A percentile compares a stretch with the other conserved stretches of the same genome.
Conservation (phyloP, 129 eudicot genomes). For the Flaveria robusta region DNA sequence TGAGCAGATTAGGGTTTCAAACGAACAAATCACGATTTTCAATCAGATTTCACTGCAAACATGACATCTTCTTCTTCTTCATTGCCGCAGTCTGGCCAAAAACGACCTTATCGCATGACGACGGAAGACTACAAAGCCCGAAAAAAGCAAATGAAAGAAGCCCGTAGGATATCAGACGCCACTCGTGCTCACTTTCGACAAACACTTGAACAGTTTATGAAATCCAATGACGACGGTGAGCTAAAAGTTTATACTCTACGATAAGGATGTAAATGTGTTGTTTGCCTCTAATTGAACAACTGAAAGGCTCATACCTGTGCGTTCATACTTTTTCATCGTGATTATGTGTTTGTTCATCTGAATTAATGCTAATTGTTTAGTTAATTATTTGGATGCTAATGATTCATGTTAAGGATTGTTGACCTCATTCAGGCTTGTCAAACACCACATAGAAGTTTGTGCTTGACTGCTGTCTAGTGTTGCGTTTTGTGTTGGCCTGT, state of each 20-base stretch:
- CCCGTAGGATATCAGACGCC: conserved; percentile 32
- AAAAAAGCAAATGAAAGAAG: not conserved
- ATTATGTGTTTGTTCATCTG: too few species aligned
- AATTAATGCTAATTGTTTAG: not conserved
- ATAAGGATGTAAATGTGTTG: not conserved
- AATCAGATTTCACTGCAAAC: not conserved
- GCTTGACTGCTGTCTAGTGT: not conserved
- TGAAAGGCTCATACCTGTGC: not conserved
- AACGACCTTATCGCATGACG: not conserved
- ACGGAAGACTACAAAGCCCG: not conserved
- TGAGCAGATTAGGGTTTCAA: conserved; percentile 31
- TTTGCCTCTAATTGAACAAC: not conserved
- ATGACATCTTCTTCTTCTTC: not conserved
- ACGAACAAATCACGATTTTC: conserved; percentile 20
- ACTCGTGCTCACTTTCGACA: conserved; percentile 53
- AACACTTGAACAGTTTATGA: conserved; percentile 51
- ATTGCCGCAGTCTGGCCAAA: not conserved
- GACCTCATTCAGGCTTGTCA: not conserved
- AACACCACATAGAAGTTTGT: not conserved
- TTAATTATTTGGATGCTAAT: not conserved
- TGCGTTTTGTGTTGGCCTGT: too few species aligned
- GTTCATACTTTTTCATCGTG: not conserved
- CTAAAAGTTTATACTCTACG: too few species aligned
- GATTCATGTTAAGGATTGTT: not conserved
- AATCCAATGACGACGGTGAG: conserved; percentile 36